Base-by-base conservation (phyloP, 192 early-diverging fungal genomes). In the Dissophora ornata region DNA sequence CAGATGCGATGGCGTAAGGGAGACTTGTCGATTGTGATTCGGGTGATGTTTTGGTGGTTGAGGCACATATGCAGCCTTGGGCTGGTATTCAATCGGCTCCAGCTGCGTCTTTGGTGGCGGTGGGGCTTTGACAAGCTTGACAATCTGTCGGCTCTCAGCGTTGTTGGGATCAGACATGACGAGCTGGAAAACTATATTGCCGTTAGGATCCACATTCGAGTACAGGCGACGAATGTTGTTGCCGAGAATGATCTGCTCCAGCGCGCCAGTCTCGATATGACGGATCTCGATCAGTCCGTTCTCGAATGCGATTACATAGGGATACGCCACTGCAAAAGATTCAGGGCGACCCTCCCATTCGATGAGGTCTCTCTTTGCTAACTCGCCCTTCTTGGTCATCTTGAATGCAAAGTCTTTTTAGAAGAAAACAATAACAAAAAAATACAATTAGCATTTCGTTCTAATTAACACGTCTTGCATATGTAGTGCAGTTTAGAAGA, bases 301-400 rank as follows among this genome's bases (percentile, higher is more conserved):
- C 48, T 97, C 94, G 73, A 95, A 97, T 0, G 96, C 95, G 64
- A 97, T 75, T 33, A 98, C 82, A 63, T 96, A 98, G 29, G 95
- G 95, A 46, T 92, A 86, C 32, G 86, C 69, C 34, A 90, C 86
- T 28, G 93, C 73, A 82, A 97, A 98, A 33, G 91, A 85, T 19
- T 84, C 88, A 16, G 97, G 97, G 3, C 83, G 67, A 5, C 97
- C 97, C 30, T 90, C 89, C 96, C 96, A 98, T 48, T 92, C 80
- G 44, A 98, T 91, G 57, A 93, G 75, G 84, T 77, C 89, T 89
- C 69, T 94, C 88, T 19, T 84, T 57, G 51, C 91, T 73, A 55
- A 88, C 78, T 54, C 93, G 60, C 64, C 90, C 82, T 91, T 88
- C 68, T 92, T 90, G 78, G 95, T 92, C 64, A 98, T 91, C 73